Evolutionary conservation across 2,329 filamentous ascomycete species (phyloP).

Genomic region (Neopestalotiopsis clavispora): DNA sequence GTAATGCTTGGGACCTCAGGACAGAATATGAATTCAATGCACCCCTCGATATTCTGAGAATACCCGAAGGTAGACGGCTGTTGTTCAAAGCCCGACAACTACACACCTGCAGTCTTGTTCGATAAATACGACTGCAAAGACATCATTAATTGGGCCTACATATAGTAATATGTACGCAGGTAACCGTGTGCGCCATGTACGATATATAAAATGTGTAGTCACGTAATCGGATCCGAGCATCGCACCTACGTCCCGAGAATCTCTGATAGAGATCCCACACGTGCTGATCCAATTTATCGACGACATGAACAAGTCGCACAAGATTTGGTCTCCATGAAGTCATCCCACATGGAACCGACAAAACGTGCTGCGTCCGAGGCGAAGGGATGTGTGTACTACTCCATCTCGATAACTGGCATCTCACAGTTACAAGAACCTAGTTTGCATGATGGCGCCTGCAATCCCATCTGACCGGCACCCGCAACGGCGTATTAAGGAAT

Average conservation of each 20-base stretch:
- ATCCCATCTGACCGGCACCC: not conserved
- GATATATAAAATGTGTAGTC: not conserved
- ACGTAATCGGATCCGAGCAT: not conserved
- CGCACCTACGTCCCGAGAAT: not conserved
- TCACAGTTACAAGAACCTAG: not conserved
- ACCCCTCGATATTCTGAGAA: not conserved
- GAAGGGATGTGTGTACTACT: too few relatives aligned
- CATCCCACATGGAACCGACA: not conserved
- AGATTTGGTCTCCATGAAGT: not conserved
- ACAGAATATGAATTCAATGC: not conserved
- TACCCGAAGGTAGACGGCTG: not conserved
- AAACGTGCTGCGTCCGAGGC: too few relatives aligned
- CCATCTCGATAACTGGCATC: not conserved
- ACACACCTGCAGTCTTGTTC: not conserved
- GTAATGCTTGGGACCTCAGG: not conserved
- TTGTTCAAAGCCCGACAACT: not conserved
- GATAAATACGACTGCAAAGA: not conserved
- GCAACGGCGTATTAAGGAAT: not conserved
- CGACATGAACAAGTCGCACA: not conserved
- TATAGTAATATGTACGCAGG: too few relatives aligned
- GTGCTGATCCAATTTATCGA: not conserved
- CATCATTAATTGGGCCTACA: not conserved
- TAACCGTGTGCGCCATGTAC: too few relatives aligned
- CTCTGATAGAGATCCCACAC: not conserved
- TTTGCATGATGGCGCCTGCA: not conserved